A percentile compares a stretch with the other conserved stretches of the same genome.
phyloP scores from a whole-genome alignment of 768 basidiomycete species.

The Phylloporus sp. region DNA sequence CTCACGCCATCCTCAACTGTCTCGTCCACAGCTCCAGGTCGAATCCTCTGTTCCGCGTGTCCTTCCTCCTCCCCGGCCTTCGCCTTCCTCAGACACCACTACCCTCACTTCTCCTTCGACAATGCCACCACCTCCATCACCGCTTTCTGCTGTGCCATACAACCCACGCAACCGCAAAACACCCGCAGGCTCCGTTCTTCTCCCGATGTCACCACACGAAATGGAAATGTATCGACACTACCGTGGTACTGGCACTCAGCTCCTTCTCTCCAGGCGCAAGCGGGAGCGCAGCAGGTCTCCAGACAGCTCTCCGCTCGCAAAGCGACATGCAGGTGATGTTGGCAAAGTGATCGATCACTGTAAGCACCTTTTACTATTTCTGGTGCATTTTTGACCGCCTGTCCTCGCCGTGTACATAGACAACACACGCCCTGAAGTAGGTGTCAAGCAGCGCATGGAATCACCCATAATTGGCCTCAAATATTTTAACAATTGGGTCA shows the following conservation, averaged over 20 bases:
- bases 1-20: conserved; percentile 24
- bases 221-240: conserved; percentile 55
- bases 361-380: conserved; percentile 35
- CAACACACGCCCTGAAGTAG: conserved; percentile 90
- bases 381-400: conserved; percentile 3
- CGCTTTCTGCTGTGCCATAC: conserved; percentile 49
- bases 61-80: conserved; percentile 33
- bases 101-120: conserved; percentile 31
- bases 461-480: conserved; percentile 97
- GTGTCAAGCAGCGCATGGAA: conserved; percentile 73
- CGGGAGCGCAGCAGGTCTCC: conserved; percentile 38
- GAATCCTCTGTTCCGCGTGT: conserved; percentile 24
- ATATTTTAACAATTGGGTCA: conserved; percentile 99
- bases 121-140: conserved; percentile 25
- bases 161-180: conserved; percentile 60
- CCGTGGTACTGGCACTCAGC: conserved; percentile 52
- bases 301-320: conserved; percentile 40
- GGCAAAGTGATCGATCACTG: conserved; percentile 76
- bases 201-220: conserved; percentile 62
- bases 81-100: conserved; percentile 33
- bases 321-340: conserved; percentile 64
- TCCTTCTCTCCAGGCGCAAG: conserved; percentile 51
- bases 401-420: conserved; percentile 47
- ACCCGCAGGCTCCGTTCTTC: conserved; percentile 55
- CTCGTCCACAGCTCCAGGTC: conserved; percentile 19